These are phyloP conservation scores for Aethionema arabicum DNA, from an alignment of 345 rosid genomes.

Conservation along the genomic window DNA sequence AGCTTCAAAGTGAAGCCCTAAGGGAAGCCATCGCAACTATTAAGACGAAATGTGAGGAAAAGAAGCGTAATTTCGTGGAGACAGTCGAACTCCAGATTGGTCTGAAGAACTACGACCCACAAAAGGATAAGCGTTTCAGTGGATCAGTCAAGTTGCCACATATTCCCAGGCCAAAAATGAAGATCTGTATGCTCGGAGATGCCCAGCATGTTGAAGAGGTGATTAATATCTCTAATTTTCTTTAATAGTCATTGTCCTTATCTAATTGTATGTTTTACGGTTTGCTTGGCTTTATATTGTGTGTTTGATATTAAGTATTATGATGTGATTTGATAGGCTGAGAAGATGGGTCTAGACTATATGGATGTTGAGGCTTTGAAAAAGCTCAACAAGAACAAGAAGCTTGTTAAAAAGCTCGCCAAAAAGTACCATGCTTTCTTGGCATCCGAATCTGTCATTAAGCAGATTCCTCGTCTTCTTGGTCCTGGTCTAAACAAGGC, in stretches of 20 bases:
- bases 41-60: slow-evolving; percentile 37
- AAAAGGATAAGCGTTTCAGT: slow-evolving; percentile 70
- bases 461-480: slow-evolving; percentile 51
- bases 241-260: too few species aligned
- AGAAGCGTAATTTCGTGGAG: slow-evolving; percentile 52
- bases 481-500: slow-evolving; percentile 54
- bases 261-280: too few species aligned
- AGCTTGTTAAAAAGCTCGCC: slow-evolving; percentile 45
- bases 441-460: slow-evolving; percentile 50
- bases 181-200: slow-evolving; percentile 73
- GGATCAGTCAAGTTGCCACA: slow-evolving; percentile 66
- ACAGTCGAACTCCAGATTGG: slow-evolving; percentile 69
- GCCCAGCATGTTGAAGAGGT: slow-evolving; percentile 72
- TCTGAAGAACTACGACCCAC: slow-evolving; percentile 66
- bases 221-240: neutral
- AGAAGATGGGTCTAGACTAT: slow-evolving; percentile 44
- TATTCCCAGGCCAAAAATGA: slow-evolving; percentile 66
- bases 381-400: slow-evolving; percentile 50
- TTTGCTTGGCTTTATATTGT: neutral
- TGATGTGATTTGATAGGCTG: slow-evolving; percentile 31
- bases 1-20: slow-evolving; percentile 54
- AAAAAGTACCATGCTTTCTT: slow-evolving; percentile 51
- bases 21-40: slow-evolving; percentile 54
- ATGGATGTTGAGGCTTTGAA: slow-evolving; percentile 49
- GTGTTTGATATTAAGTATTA: neutral